Base-by-base conservation (phyloP, 2,329 filamentous ascomycete species). In the Pseudopithomyces maydicus region DNA sequence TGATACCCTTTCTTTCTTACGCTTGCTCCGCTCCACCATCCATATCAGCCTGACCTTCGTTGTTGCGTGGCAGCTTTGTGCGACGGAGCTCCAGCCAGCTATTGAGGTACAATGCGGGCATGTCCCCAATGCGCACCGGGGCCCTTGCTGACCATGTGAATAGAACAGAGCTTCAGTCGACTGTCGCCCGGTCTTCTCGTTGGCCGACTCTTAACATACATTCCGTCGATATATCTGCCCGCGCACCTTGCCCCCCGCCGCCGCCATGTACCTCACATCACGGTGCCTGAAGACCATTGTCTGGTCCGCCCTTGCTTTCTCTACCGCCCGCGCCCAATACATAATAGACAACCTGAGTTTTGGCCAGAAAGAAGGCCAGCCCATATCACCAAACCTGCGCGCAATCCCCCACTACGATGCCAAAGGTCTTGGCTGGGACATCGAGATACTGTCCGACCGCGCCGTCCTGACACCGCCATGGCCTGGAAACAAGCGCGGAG, bases 391-490 rank as follows among this genome's bases (percentile, higher is more conserved):
- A 41, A 82, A 86, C 65, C 78, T 82, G 50, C 77, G 79, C 58
- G 75, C 73, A 35, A 79, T 88, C 46, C 83, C 85, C 2, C 84
- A 84, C 61, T 89, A 83, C 81, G 72, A 77, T 43, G 66, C 84
- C 29, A 79, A 77, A 49, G 82, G 83, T 53, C 82, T 85, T 63
- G 83, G 83, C 53, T 82, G 84, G 70, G 72, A 78, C 12, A 82
- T 85, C 52, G 80, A 85, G 62, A 72, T 88, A 61, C 85, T 97
- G 57, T 96, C 92, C 64, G 94, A 98, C 82, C 92, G 93, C 74
- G 74, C 98, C 57, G 90, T 99, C 73, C 85, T 99, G 55, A 99
- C 95, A 1, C 94, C 95, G 11, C 88, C 92, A 14, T 88, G 88
- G 47, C 92, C 92, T 6, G 95, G 95, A 54, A 92, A 92, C 77